Evolutionary conservation across 163 green algal genomes (phyloP), one percentile per base, ranked within the genome.

Genomic region (Prototheca wickerhamii): DNA sequence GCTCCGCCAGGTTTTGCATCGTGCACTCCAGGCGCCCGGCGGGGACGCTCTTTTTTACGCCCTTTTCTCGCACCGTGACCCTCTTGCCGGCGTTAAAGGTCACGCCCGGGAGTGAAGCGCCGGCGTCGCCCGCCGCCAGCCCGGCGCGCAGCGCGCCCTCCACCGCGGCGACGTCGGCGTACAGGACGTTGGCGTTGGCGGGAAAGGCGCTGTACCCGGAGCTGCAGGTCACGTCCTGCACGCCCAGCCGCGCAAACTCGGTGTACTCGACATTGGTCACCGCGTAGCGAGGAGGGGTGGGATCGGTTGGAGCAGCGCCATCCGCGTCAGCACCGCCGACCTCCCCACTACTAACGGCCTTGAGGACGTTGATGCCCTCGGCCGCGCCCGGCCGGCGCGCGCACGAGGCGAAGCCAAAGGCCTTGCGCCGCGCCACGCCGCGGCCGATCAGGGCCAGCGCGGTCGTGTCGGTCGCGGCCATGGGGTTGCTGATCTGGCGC

Each of bases 221-320:
- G 91, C 4, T 8, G 70, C 34, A 97, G 82, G 34, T 89, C 58
- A 26, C 59, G 59, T 64, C 34, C 25, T 28, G 42, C 61, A 28
- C 46, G 28, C 40, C 91, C 33, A 95, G 74, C 30, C 83, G 72
- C 60, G 90, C 84, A 70, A 98, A 97, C 78, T 98, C 92, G 10
- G 93, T 99, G 80, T 99, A 99, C 80, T 99, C 93, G 4, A 99
- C 82, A 72, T 96, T 97, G 40, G 87, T 95, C 3, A 98, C 73
- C 59, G 86, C 84, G 65, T 95, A 96, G 43, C 78, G 64, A 64
- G 87, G 88, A 61, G 76, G 63, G 58, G 60, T 74, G 28, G 57
- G 55, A 21, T 59, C 63, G 25, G 40, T 28, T 60, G 61, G 25
- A 62, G 18, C 26, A 60, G 7, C 32, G 18, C n/a, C 26, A 8